phyloP scores from a whole-genome alignment of 371 early-diverging fungal genomes.

The Mortierella sp. region DNA sequence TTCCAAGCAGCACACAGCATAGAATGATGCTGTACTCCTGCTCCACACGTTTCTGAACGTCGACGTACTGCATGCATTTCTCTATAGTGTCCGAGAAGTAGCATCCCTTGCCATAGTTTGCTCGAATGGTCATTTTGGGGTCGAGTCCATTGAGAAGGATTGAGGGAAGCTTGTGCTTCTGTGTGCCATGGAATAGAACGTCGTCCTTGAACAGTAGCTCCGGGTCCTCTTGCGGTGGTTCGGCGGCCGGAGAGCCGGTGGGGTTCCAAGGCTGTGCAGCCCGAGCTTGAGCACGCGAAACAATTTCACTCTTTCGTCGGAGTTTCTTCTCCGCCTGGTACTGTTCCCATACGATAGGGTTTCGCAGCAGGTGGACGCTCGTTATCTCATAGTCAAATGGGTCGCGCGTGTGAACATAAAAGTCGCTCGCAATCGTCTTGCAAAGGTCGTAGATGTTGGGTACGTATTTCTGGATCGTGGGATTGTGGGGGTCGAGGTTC shows the following conservation, averaged over 20 bases:
- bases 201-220: conserved; percentile 33
- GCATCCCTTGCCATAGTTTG: conserved; percentile 40
- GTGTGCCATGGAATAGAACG: conserved; percentile 45
- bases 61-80: conserved; percentile 50
- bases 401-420: conserved; percentile 26
- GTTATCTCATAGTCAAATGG: conserved; percentile 24
- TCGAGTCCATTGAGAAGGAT: conserved; percentile 44
- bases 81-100: conserved; percentile 51
- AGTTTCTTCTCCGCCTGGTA: conserved; percentile 43
- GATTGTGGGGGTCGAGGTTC: conserved; percentile 15
- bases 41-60: conserved; percentile 22
- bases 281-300: too few species aligned
- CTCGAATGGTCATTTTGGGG: conserved; percentile 36
- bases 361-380: conserved; percentile 30
- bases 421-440: conserved; percentile 17
- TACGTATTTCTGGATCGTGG: not conserved
- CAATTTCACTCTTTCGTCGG: too few species aligned
- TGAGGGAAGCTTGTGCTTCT: conserved; percentile 11
- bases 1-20: conserved; percentile 44
- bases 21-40: conserved; percentile 44
- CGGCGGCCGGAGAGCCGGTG: not conserved
- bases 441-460: conserved; percentile 5
- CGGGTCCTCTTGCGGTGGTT: conserved; percentile 16
- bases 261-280: too few species aligned
- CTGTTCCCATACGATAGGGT: conserved; percentile 33